These are phyloP conservation scores for Colletotrichum liriopes DNA, from an alignment of 2,329 filamentous ascomycete genomes.

Conservation along the genomic window DNA sequence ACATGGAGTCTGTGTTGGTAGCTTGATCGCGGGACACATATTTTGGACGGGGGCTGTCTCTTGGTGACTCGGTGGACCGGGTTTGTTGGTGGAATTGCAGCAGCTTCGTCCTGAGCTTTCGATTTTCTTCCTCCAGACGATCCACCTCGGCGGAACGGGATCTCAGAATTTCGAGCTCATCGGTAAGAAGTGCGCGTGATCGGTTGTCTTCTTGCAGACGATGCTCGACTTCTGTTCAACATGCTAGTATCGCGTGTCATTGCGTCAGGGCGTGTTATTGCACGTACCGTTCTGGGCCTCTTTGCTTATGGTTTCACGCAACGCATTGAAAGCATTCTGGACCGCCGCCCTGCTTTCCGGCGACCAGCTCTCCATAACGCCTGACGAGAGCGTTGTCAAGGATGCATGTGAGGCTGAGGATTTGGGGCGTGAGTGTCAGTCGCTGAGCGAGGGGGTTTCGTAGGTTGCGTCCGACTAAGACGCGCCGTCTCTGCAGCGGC, in stretches of 20 bases:
- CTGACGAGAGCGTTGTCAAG: neutral
- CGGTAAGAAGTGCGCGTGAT: conserved; percentile 25
- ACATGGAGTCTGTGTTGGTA: conserved; percentile 26
- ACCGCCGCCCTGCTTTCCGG: conserved; percentile 57
- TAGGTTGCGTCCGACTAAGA: neutral
- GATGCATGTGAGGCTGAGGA: neutral
- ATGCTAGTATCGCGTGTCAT: conserved; percentile 41
- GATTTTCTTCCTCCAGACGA: conserved; percentile 60
- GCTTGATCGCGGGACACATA: conserved; percentile 22
- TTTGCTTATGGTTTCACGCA: conserved; percentile 59
- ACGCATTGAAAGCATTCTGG: conserved; percentile 56
- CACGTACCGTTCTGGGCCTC: conserved; percentile 55
- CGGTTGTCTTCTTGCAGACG: conserved; percentile 36
- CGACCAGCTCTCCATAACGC: conserved; percentile 58
- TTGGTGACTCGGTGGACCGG: conserved; percentile 19
- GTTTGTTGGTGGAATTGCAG: conserved; percentile 47
- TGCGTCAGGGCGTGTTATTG: conserved; percentile 42
- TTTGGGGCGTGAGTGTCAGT: neutral
- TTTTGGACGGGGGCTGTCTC: conserved; percentile 14
- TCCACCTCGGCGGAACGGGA: conserved; percentile 51
- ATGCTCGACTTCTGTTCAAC: conserved; percentile 48
- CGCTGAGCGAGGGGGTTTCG: neutral
- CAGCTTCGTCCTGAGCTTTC: conserved; percentile 57
- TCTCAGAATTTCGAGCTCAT: conserved; percentile 55
- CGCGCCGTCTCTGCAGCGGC: conserved; percentile 8